A percentile compares a stretch with the other conserved stretches of the same genome.
Conservation (phyloP, 2,329 filamentous ascomycete genomes). For the Nannizziopsis arthrosporioides region DNA sequence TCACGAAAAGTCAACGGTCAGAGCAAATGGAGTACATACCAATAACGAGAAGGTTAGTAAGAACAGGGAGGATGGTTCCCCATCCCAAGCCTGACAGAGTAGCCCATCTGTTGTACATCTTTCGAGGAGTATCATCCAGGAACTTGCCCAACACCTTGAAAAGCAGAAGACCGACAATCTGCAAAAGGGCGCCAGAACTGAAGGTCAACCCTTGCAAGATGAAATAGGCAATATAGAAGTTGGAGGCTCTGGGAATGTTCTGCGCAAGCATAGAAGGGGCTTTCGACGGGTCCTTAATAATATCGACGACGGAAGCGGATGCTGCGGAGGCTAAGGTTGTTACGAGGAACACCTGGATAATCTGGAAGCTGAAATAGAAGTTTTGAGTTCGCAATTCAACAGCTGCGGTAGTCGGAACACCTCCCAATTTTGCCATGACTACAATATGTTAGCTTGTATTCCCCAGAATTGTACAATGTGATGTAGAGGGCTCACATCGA, state of each 20-base stretch:
- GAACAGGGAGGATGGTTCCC: constrained; percentile 72
- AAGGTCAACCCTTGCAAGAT: constrained; percentile 79
- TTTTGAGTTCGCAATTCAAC: constrained; percentile 86
- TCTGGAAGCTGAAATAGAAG: constrained; percentile 60
- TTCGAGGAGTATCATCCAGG: constrained; percentile 65
- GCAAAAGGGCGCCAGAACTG: constrained; percentile 61
- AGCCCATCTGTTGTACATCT: constrained; percentile 68
- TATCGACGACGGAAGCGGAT: constrained; percentile 52
- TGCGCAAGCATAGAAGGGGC: constrained; percentile 56
- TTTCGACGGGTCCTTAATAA: constrained; percentile 50
- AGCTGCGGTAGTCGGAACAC: constrained; percentile 65
- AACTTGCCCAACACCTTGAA: constrained; percentile 63
- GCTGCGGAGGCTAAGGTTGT: constrained; percentile 74
- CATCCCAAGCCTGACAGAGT: constrained; percentile 62
- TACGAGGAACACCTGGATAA: constrained; percentile 84
- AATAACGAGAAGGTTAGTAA: constrained; percentile 70
- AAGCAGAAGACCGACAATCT: constrained; percentile 60
- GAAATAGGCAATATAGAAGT: constrained; percentile 94
- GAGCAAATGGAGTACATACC: constrained; percentile 40
- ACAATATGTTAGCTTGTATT: not conserved
- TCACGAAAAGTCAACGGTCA: not conserved
- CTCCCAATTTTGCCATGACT: constrained; percentile 68
- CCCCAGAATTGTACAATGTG: not conserved
- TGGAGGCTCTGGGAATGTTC: constrained; percentile 71
- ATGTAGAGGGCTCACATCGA: constrained; percentile 44